Conservation (phyloP, 2,329 filamentous ascomycete species). For the Verticillium nubilum region DNA sequence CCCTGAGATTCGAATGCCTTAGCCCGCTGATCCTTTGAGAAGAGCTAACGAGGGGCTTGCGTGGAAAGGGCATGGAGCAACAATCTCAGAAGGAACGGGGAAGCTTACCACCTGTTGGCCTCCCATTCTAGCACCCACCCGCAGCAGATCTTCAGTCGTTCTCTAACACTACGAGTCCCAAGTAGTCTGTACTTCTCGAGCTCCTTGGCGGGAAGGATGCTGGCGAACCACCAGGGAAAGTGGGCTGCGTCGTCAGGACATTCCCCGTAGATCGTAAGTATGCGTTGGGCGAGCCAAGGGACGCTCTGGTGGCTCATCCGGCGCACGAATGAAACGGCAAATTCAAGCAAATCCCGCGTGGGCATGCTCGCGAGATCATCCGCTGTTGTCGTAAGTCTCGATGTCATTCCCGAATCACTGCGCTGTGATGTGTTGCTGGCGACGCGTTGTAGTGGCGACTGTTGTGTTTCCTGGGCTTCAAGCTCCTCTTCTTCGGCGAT, state of each 20-base stretch:
- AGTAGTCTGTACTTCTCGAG: slow-evolving; percentile 75
- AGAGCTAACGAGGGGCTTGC: slow-evolving; percentile 7
- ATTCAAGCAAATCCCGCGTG: slow-evolving; percentile 63
- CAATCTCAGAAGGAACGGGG: not conserved
- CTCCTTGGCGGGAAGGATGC: slow-evolving; percentile 70
- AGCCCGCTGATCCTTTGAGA: slow-evolving; percentile 13
- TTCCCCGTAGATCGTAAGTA: slow-evolving; percentile 70
- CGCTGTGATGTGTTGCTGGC: slow-evolving; percentile 6
- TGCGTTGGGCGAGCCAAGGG: slow-evolving; percentile 68
- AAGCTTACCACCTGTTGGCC: slow-evolving; percentile 63
- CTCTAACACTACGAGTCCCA: slow-evolving; percentile 67
- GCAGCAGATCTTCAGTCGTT: slow-evolving; percentile 77
- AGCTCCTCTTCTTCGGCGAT: slow-evolving; percentile 72
- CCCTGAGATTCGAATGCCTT: slow-evolving; percentile 11
- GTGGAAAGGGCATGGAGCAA: not conserved
- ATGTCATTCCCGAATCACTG: not conserved
- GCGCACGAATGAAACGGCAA: slow-evolving; percentile 61
- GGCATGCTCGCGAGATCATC: slow-evolving; percentile 51
- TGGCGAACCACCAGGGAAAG: slow-evolving; percentile 90
- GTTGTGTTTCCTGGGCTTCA: slow-evolving; percentile 61
- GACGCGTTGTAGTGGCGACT: slow-evolving; percentile 4
- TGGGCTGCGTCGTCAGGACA: slow-evolving; percentile 69
- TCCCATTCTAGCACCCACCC: slow-evolving; percentile 73
- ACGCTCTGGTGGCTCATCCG: slow-evolving; percentile 65
- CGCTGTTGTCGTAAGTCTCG: slow-evolving; percentile 8